Conservation (phyloP, 1,284 basidiomycete genomes). For the Marasmius tenuissimus region DNA sequence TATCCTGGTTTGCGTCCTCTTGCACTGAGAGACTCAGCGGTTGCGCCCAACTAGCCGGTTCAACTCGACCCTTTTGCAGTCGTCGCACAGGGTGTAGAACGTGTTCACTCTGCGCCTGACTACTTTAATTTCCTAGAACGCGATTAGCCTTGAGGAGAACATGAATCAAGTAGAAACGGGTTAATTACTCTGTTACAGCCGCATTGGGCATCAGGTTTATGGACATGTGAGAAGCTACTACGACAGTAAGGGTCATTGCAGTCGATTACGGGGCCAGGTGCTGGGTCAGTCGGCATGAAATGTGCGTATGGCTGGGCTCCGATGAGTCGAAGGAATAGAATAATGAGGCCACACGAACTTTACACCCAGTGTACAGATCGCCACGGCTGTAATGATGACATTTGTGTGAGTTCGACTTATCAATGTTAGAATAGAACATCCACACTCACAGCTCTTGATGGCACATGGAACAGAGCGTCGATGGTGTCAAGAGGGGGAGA, state of each 20-base stretch:
- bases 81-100: conserved; percentile 15
- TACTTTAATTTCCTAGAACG: conserved; percentile 5
- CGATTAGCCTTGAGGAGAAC: background rate
- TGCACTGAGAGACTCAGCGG: background rate
- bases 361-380: conserved; percentile 65
- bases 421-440: background rate
- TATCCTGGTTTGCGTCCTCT: background rate
- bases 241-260: conserved; percentile 41
- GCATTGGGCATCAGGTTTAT: conserved; percentile 30
- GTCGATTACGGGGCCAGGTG: conserved; percentile 44
- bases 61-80: conserved; percentile 14
- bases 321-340: conserved; percentile 2
- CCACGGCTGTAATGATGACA: conserved; percentile 41
- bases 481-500: background rate
- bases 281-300: conserved; percentile 53
- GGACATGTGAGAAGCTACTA: conserved; percentile 46
- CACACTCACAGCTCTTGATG: conserved; percentile 41
- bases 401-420: background rate
- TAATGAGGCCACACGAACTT: conserved; percentile 36
- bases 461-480: conserved; percentile 32
- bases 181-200: conserved; percentile 10
- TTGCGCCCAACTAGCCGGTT: conserved; percentile 12
- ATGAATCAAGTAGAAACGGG: background rate
- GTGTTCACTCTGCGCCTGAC: conserved; percentile 10
- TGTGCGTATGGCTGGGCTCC: conserved; percentile 37